Percentiles rank a stretch among this genome's conserved stretches.
phyloP scores from a whole-genome alignment of 2,329 filamentous ascomycete species.

The Thermothelomyces thermophilus region DNA sequence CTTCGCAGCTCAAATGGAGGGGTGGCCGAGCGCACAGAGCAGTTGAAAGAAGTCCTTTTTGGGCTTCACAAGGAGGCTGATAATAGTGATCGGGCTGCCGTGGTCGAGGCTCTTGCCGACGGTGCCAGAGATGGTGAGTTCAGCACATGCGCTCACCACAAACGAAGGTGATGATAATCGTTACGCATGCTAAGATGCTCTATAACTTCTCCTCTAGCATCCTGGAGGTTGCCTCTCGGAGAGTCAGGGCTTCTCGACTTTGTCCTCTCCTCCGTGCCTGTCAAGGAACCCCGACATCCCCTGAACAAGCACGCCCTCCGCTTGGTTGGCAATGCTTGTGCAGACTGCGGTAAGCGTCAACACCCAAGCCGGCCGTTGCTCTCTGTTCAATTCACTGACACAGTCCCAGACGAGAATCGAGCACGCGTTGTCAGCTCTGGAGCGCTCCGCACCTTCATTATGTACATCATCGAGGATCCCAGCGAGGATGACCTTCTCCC shows the following conservation, averaged over 20 bases:
- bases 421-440: conserved; percentile 46
- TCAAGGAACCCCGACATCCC: conserved; percentile 33
- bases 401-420: conserved; percentile 47
- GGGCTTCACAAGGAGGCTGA: conserved; percentile 37
- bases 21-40: neutral
- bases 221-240: conserved; percentile 51
- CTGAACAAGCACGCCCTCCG: conserved; percentile 51
- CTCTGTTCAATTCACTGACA: conserved; percentile 1
- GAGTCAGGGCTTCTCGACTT: conserved; percentile 52
- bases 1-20: conserved; percentile 26
- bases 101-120: conserved; percentile 31
- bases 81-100: conserved; percentile 37
- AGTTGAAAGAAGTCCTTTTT: conserved; percentile 34
- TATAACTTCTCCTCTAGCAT: conserved; percentile 32
- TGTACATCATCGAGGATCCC: conserved; percentile 44
- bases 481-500: conserved; percentile 41
- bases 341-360: conserved; percentile 45
- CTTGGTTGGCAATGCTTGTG: conserved; percentile 56
- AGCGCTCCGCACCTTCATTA: conserved; percentile 39
- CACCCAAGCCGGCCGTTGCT: too few relatives aligned
- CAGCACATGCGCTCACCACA: neutral
- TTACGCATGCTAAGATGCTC: neutral
- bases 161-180: neutral
- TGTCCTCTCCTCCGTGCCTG: conserved; percentile 43
- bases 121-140: conserved; percentile 22